Conservation (phyloP, 768 basidiomycete genomes). For the Boletus sensibilis region DNA sequence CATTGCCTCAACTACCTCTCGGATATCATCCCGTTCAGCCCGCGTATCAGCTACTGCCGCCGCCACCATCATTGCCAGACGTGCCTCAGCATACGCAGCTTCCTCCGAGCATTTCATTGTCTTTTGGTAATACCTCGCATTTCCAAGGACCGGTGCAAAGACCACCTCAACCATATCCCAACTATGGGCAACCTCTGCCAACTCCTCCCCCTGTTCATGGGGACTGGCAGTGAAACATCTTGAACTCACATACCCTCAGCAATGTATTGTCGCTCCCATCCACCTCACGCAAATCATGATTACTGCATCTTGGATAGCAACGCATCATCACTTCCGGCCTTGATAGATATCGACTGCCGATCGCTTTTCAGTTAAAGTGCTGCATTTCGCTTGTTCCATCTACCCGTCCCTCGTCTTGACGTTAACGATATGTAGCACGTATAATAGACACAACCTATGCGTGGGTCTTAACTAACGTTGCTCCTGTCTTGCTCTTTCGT, state of each 20-base stretch:
- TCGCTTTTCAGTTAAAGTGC: conserved; percentile 17
- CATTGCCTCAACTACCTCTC: conserved; percentile 51
- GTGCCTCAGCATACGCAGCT: conserved; percentile 30
- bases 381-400: conserved; percentile 14
- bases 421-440: conserved; percentile 12
- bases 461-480: conserved; percentile 4
- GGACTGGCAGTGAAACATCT: conserved; percentile 28
- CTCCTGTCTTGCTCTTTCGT: conserved; percentile 34
- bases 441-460: conserved; percentile 8
- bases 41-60: conserved; percentile 36
- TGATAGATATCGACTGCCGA: not conserved
- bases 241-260: conserved; percentile 11
- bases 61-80: conserved; percentile 34
- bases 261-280: conserved; percentile 16
- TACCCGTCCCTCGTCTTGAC: not conserved
- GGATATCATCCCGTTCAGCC: conserved; percentile 44
- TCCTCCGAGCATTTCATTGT: conserved; percentile 22
- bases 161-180: conserved; percentile 34
- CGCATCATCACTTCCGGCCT: not conserved
- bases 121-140: conserved; percentile 30
- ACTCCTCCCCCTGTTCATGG: conserved; percentile 22
- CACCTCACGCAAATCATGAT: conserved; percentile 11
- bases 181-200: conserved; percentile 34
- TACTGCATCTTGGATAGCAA: conserved; percentile 14
- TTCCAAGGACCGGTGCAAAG: conserved; percentile 43